phyloP scores from a whole-genome alignment of 208 protist genomes.

The Acanthamoeba culbertsoni region DNA sequence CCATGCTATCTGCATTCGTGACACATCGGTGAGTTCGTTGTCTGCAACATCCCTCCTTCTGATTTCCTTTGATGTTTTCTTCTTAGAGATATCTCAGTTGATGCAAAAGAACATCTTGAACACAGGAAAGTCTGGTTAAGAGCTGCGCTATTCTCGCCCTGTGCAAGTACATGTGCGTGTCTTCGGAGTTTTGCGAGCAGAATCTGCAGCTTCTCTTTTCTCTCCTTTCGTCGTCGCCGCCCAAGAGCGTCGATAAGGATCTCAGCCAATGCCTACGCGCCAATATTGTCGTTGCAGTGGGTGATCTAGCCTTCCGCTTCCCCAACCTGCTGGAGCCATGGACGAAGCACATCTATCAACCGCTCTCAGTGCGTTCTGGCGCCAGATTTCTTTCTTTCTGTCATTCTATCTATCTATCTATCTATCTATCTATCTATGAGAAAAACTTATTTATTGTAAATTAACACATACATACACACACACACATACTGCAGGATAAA shows the following conservation, averaged over 20 bases:
- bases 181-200: constrained; percentile 73
- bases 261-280: constrained; percentile 59
- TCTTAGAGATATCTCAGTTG: neutral
- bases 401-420: too few relatives aligned
- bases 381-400: too few relatives aligned
- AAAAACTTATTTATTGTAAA: too few relatives aligned
- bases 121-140: constrained; percentile 46
- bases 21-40: neutral
- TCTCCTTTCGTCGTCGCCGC: constrained; percentile 14
- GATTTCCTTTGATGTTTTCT: neutral
- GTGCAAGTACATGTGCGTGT: constrained; percentile 83
- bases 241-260: neutral
- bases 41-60: neutral
- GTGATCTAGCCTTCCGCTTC: constrained; percentile 85
- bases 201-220: constrained; percentile 83
- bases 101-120: neutral
- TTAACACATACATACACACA: constrained; percentile 31
- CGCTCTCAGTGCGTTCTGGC: constrained; percentile 61
- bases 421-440: too few relatives aligned
- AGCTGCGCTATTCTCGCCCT: constrained; percentile 72
- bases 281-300: constrained; percentile 84
- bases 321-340: constrained; percentile 86
- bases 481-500: constrained; percentile 64
- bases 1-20: constrained; percentile 22
- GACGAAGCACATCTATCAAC: constrained; percentile 78